Evolutionary conservation across 2,329 filamentous ascomycete genomes (phyloP).

Genomic region (Hypoxylon sp.): DNA sequence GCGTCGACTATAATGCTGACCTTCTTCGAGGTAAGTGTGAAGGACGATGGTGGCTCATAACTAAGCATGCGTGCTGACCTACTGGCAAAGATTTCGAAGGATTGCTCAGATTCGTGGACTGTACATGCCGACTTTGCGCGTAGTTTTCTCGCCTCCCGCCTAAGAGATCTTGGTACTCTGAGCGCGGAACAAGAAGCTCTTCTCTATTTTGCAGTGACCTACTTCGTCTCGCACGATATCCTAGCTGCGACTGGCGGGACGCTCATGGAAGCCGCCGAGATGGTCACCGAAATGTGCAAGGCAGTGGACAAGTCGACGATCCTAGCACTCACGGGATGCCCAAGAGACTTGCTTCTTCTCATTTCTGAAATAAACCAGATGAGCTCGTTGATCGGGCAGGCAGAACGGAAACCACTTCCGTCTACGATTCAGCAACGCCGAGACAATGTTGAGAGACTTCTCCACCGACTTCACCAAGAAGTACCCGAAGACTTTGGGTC

Average conservation of each 20-base stretch:
- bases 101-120: constrained; percentile 52
- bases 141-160: constrained; percentile 37
- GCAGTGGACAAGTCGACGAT: constrained; percentile 36
- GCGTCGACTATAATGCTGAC: constrained; percentile 48
- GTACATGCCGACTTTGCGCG: constrained; percentile 49
- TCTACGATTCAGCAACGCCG: constrained; percentile 33
- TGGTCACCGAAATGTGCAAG: constrained; percentile 37
- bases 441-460: constrained; percentile 40
- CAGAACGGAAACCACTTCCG: constrained; percentile 9
- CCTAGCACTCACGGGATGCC: constrained; percentile 38
- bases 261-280: constrained; percentile 26
- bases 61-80: constrained; percentile 16
- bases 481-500: constrained; percentile 35
- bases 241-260: constrained; percentile 41
- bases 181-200: constrained; percentile 43
- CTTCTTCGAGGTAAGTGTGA: constrained; percentile 48
- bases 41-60: constrained; percentile 3
- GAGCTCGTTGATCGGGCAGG: constrained; percentile 18
- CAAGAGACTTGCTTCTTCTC: constrained; percentile 40
- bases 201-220: constrained; percentile 49
- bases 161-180: constrained; percentile 26
- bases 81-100: constrained; percentile 45
- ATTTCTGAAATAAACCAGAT: constrained; percentile 45
- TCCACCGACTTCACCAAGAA: constrained; percentile 36
- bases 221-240: constrained; percentile 47